phyloP scores from a whole-genome alignment of 768 basidiomycete species.

The Calvatia gigantea region DNA sequence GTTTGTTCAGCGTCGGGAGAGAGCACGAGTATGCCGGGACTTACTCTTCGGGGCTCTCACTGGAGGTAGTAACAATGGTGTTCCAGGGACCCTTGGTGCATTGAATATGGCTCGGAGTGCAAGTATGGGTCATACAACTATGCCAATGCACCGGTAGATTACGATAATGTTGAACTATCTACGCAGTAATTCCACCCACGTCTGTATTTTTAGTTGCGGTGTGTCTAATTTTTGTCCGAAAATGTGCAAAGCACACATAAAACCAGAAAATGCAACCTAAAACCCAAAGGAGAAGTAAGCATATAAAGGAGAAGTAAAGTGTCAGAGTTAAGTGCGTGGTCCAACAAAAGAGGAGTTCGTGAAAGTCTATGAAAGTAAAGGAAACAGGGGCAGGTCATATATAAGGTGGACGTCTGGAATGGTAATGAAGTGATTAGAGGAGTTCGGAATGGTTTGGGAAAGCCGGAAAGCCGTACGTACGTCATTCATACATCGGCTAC shows the following conservation, averaged over 20 bases:
- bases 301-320: neutral
- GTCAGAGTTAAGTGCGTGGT: neutral
- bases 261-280: neutral
- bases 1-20: conserved; percentile 76
- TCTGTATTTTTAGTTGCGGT: conserved; percentile 8
- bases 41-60: conserved; percentile 52
- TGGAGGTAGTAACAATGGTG: conserved; percentile 32
- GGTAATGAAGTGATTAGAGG: neutral
- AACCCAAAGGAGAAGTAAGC: conserved; percentile 4
- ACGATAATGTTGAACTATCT: neutral
- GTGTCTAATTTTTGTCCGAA: conserved; percentile 6
- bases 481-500: conserved; percentile 6
- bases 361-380: neutral
- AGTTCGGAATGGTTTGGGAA: neutral
- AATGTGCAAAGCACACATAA: conserved; percentile 5
- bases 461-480: too few species aligned
- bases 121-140: conserved; percentile 23
- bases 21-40: conserved; percentile 56
- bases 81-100: conserved; percentile 26
- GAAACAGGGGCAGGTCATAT: neutral
- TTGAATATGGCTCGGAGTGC: conserved; percentile 29
- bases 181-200: neutral
- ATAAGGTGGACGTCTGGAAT: neutral
- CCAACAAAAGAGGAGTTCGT: neutral
- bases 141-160: conserved; percentile 16